phyloP scores from a whole-genome alignment of 139 green algal genomes.

The Parachlorella kessleri region DNA sequence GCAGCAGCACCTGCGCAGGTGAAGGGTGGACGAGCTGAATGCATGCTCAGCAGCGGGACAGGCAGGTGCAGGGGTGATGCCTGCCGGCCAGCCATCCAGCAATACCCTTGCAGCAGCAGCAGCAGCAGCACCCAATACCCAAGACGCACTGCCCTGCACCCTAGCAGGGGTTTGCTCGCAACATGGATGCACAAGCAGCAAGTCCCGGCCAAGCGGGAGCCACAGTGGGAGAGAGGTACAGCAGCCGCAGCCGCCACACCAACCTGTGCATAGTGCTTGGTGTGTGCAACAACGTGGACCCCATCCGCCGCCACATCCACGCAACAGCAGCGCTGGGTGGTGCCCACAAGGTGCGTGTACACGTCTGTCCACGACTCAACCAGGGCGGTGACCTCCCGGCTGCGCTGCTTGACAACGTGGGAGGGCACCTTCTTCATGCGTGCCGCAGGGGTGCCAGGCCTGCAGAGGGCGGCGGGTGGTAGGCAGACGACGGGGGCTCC shows the following conservation, averaged over 20 bases:
- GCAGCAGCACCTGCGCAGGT: conserved; percentile 71
- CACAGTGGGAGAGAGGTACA: no score
- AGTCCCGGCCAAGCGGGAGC: no score
- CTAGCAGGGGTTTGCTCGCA: no score
- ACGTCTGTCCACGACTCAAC: conserved; percentile 68
- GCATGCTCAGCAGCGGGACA: not conserved
- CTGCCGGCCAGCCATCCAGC: not conserved
- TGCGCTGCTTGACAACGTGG: conserved; percentile 57
- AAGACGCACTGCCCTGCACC: no score
- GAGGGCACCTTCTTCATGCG: conserved; percentile 77
- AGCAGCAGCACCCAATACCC: not conserved
- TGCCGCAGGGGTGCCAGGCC: conserved; percentile 87
- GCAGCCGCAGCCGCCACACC: not conserved
- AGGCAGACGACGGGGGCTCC: no score
- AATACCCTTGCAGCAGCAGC: not conserved
- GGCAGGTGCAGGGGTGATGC: not conserved
- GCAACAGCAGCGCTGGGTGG: conserved; percentile 69
- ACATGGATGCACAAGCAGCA: no score
- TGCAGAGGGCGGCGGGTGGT: no score
- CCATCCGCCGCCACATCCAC: conserved; percentile 85
- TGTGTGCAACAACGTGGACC: conserved; percentile 77
- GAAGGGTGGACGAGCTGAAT: no score
- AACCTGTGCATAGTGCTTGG: conserved; percentile 85
- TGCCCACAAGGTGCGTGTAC: conserved; percentile 70
- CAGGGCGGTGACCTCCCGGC: conserved; percentile 62